Evolutionary conservation across 2,329 filamentous ascomycete species (phyloP), one percentile per base, ranked within the genome.

Genomic region (Anthostomella pinea): DNA sequence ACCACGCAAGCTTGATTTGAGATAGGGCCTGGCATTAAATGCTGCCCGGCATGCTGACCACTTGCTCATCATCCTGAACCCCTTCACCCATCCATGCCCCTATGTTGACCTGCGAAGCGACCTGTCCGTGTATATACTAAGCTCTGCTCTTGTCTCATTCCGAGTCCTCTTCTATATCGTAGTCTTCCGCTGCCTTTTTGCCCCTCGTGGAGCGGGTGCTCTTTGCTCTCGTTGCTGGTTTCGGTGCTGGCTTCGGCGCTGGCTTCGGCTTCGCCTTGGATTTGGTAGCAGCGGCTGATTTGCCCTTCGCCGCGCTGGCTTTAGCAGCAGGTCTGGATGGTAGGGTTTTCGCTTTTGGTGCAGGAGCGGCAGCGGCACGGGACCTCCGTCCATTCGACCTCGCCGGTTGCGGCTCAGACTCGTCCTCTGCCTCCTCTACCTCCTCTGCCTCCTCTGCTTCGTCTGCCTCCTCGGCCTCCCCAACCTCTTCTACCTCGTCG

Each of bases 181-280:
- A 48, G 11, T 53, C 33, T 6, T 42, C 49, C 14, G 32, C 49
- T 19, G 38, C 33, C 34, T 48, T 50, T 33, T 38, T 40, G 11
- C 53, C 53, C 21, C 55, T 52, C 18, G 54, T 58, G 32, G 52
- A 46, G 25, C 54, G 54, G n/a, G 54, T 56, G 25, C 33, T 47
- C 10, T 45, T 20, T 10, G 52, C 30, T 21, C 39, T 47, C 16
- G 50, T 25, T 28, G 48, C 49, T 3, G 53, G 46, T 2, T 41
- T 39, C 16, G 54, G 26, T 22, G 42, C 46, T 11, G 49, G 37
- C 30, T 54, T 57, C 2, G 53, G 46, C 2, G 43, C 41, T 16
- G 54, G 26, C 22, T 43, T 46, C 11, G 49, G 37, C 30, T 54
- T 57, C 2, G 49, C 36, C 18, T 49, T 47, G 27, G 45, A 29